Evolutionary conservation across 768 basidiomycete species (phyloP).

Genomic region (Agrocybe praecox): DNA sequence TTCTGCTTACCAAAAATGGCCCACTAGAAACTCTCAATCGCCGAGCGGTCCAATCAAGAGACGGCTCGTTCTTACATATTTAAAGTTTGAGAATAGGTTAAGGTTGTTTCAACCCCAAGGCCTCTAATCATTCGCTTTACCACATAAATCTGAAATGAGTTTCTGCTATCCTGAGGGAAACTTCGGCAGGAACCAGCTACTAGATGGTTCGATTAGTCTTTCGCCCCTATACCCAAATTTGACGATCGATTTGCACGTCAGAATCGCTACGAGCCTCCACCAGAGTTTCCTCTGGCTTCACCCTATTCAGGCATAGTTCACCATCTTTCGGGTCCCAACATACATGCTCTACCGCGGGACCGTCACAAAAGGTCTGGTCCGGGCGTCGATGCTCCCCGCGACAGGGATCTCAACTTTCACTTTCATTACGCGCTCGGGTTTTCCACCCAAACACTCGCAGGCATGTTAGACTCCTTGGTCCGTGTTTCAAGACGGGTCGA

Average conservation of each 20-base stretch:
- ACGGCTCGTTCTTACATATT: conserved; percentile 86
- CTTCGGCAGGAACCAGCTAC: conserved; percentile 93
- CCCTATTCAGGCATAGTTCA: conserved; percentile 89
- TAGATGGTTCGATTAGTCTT: conserved; percentile 96
- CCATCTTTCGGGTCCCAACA: conserved; percentile 91
- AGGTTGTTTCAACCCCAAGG: conserved; percentile 88
- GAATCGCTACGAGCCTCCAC: conserved; percentile 95
- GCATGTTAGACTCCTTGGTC: conserved; percentile 88
- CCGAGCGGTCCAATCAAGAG: conserved; percentile 81
- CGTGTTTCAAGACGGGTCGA: conserved; percentile 84
- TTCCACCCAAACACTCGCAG: conserved; percentile 78
- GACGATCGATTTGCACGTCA: conserved; percentile 97
- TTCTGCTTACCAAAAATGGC: conserved; percentile 81
- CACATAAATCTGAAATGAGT: conserved; percentile 63
- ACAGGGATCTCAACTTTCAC: conserved; percentile 67
- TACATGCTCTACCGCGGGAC: conserved; percentile 80
- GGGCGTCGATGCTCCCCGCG: conserved; percentile 74
- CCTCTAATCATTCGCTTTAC: conserved; percentile 92
- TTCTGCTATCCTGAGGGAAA: conserved; percentile 71
- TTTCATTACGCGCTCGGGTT: conserved; percentile 73
- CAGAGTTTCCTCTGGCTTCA: conserved; percentile 96
- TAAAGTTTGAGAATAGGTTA: conserved; percentile 84
- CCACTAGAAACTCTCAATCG: conserved; percentile 82
- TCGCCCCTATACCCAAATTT: conserved; percentile 95
- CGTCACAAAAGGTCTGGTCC: conserved; percentile 74